A percentile compares a stretch with the other conserved stretches of the same genome.
Conservation (phyloP, 306 rosid species). For the Cucumis sativus region DNA sequence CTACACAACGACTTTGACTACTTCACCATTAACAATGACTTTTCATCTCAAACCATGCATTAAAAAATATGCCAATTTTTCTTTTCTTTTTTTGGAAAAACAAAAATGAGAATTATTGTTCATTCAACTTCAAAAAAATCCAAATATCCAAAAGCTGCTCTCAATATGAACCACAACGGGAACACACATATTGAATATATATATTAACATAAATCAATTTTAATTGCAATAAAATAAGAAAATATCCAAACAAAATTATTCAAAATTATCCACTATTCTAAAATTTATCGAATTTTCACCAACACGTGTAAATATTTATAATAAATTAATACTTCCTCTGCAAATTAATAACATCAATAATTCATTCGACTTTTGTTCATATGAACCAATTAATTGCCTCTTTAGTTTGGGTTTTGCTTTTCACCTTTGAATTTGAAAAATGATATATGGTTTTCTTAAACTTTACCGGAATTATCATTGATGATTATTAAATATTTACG, state of each 20-base stretch:
- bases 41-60: background rate
- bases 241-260: too few relatives aligned
- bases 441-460: too few relatives aligned
- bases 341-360: background rate
- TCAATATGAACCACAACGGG: too few relatives aligned
- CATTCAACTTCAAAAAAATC: background rate
- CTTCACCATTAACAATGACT: background rate
- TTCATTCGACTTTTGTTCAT: background rate
- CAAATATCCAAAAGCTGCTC: background rate
- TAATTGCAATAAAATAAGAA: too few relatives aligned
- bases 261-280: too few relatives aligned
- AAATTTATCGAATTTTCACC: too few relatives aligned
- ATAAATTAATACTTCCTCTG: too few relatives aligned
- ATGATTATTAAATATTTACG: too few relatives aligned
- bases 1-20: background rate
- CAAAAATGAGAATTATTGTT: background rate
- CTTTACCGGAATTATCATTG: too few relatives aligned
- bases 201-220: too few relatives aligned
- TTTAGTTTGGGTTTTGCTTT: background rate
- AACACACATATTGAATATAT: too few relatives aligned
- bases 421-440: background rate
- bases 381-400: background rate
- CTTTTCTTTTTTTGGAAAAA: background rate
- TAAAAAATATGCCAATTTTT: background rate
- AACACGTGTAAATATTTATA: too few relatives aligned